A percentile compares a stretch with the other conserved stretches of the same genome.
phyloP scores from a whole-genome alignment of 768 basidiomycete genomes.

The Tulasnella sp. region DNA sequence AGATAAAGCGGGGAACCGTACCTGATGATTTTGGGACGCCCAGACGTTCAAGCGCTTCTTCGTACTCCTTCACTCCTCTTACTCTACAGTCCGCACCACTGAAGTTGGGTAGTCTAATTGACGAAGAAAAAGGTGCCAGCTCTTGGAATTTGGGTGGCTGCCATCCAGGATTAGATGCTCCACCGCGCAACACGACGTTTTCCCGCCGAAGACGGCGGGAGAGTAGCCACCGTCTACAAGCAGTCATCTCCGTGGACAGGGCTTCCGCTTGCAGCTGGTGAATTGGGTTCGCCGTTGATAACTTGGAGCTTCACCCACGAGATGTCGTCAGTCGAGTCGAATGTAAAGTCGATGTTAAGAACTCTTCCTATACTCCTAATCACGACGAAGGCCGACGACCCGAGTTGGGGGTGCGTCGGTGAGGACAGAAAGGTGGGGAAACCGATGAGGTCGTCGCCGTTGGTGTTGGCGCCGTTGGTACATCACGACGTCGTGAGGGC shows the following conservation, averaged over 20 bases:
- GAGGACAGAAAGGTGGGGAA: background rate
- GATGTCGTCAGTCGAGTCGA: background rate
- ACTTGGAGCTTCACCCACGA: slow-evolving; percentile 2
- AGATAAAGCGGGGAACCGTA: background rate
- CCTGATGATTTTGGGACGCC: slow-evolving; percentile 26
- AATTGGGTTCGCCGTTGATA: background rate
- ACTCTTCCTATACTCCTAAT: background rate
- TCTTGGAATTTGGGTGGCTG: background rate
- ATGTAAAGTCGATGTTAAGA: slow-evolving; percentile 8
- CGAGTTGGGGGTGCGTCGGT: background rate
- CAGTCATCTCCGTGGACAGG: background rate
- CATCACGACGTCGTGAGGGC: background rate
- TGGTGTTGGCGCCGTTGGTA: background rate
- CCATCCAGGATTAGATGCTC: background rate
- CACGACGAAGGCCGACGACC: background rate
- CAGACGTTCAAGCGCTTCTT: slow-evolving; percentile 26
- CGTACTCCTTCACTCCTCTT: background rate
- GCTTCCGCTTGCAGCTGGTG: background rate
- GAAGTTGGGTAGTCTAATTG: background rate
- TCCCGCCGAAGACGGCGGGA: background rate
- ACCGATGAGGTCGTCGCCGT: background rate
- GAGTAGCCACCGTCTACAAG: background rate
- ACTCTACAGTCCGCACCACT: background rate
- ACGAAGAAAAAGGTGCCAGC: background rate
- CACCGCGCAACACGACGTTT: background rate